Evolutionary conservation across 768 basidiomycete genomes (phyloP).

Genomic region (Boletellus ananas): DNA sequence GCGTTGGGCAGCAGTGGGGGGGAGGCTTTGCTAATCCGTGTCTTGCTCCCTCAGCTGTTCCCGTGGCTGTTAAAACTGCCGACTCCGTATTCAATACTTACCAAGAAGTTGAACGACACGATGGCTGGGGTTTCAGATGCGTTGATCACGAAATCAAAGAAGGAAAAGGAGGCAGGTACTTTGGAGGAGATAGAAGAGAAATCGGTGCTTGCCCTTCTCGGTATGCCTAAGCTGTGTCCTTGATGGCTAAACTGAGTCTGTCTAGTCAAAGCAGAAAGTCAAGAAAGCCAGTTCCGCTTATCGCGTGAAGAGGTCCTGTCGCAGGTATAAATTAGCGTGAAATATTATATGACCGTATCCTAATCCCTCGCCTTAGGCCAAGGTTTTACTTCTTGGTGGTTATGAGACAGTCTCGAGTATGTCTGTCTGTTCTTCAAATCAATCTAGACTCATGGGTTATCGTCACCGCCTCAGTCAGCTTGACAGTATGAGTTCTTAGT

Average conservation of each 20-base stretch:
- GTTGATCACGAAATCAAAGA: conserved; percentile 31
- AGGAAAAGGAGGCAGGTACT: conserved; percentile 31
- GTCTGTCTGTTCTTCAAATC: neutral
- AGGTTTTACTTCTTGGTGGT: conserved; percentile 34
- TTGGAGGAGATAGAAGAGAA: conserved; percentile 25
- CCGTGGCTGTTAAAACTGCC: conserved; percentile 34
- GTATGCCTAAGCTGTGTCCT: conserved; percentile 16
- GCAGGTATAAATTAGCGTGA: no score
- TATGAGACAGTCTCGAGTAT: conserved; percentile 39
- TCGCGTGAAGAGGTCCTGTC: no score
- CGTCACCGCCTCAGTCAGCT: conserved; percentile 14
- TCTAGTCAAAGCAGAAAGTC: conserved; percentile 38
- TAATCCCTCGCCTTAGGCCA: conserved; percentile 22
- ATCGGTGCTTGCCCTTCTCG: conserved; percentile 37
- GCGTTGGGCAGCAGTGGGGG: conserved; percentile 15
- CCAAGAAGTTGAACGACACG: conserved; percentile 24
- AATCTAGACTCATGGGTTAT: neutral
- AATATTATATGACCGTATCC: no score
- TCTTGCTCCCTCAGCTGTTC: conserved; percentile 27
- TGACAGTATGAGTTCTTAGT: conserved; percentile 12
- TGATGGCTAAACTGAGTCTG: neutral
- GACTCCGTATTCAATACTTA: conserved; percentile 19
- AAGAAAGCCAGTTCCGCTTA: no score
- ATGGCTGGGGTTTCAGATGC: conserved; percentile 34
- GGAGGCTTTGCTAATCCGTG: neutral